Evolutionary conservation across 1,139 yeast genomes (phyloP), one percentile per base, ranked within the genome.

Genomic region (Saccharomyces hybrid): DNA sequence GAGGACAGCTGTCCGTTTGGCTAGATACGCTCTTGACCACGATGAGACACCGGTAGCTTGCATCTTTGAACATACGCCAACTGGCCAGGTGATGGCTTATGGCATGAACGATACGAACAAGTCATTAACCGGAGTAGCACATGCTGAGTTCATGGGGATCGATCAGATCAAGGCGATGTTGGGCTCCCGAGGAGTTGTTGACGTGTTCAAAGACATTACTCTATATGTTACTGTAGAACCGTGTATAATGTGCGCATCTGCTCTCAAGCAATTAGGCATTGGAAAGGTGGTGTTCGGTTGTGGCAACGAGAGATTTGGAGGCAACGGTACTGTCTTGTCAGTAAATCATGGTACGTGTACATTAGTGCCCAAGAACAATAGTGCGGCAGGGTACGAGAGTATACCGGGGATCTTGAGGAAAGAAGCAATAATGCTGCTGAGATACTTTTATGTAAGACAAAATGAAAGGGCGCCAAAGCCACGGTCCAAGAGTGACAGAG

Each of bases 161-260:
- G 58, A 52, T n/a, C 66, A 55, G 31, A 56, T 65, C 67, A 64
- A 63, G 13, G 47, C 52, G 7, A 54, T 26, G 62, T 64, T 32
- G 6, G 16, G 19, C 25, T 38, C 44, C 5, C 44, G 44, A 13
- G 44, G 44, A 38, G 42, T 54, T 44, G 27, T 28, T 1, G 56
- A 62, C 11, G 62, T 82, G 13, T 74, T 89, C 71, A 64, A 72
- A 52, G 76, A 79, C 60, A 68, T 81, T 57, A 82, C 82, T 34
- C 75, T 93, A 19, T 93, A 90, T 70, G 99, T 93, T 27, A 89
- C 98, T 0, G 98, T 93, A 1, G 99, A 93, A 70, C 99, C 99
- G 0, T 93, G 99, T 69, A 86, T 95, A 9, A 93, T 93, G 99
- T 93, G 99, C 74, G 98, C 97, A 0, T 84, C 95, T 29, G 93